These are phyloP conservation scores for Coniella vitis DNA, from an alignment of 2,329 filamentous ascomycete genomes.

Conservation along the genomic window DNA sequence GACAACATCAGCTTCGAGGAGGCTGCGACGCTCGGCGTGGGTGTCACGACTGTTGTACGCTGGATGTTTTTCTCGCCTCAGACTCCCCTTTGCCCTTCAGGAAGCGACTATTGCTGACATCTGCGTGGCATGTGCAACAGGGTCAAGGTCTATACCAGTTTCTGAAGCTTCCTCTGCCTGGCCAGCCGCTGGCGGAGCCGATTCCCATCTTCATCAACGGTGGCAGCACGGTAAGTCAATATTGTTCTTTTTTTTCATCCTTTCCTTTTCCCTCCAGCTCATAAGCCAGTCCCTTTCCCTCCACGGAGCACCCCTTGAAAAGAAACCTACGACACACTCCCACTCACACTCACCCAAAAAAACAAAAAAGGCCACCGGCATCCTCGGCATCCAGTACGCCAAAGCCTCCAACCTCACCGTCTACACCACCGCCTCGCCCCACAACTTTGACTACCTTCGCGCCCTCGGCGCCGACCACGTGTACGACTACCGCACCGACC, in stretches of 20 bases:
- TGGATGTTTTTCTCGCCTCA: constrained; percentile 18
- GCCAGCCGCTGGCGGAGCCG: constrained; percentile 19
- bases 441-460: constrained; percentile 15
- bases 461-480: constrained; percentile 15
- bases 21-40: constrained; percentile 36
- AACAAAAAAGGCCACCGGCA: constrained; percentile 35
- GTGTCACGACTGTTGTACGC: constrained; percentile 33
- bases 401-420: constrained; percentile 30
- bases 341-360: neutral
- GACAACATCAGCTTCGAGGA: constrained; percentile 39
- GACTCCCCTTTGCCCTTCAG: neutral
- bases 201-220: constrained; percentile 30
- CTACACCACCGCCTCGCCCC: constrained; percentile 28
- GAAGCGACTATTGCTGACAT: neutral
- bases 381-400: constrained; percentile 37
- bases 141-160: constrained; percentile 42
- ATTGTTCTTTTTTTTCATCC: neutral
- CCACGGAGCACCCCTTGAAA: neutral
- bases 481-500: constrained; percentile 12
- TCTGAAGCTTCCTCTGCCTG: constrained; percentile 40
- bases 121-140: constrained; percentile 19
- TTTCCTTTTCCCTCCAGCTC: neutral
- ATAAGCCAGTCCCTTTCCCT: no score
- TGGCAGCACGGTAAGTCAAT: constrained; percentile 31
- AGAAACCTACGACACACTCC: neutral